Evolutionary conservation across 495 filamentous ascomycete species (phyloP), one percentile per base, ranked within the genome.

Genomic region (Lepraria neglecta): DNA sequence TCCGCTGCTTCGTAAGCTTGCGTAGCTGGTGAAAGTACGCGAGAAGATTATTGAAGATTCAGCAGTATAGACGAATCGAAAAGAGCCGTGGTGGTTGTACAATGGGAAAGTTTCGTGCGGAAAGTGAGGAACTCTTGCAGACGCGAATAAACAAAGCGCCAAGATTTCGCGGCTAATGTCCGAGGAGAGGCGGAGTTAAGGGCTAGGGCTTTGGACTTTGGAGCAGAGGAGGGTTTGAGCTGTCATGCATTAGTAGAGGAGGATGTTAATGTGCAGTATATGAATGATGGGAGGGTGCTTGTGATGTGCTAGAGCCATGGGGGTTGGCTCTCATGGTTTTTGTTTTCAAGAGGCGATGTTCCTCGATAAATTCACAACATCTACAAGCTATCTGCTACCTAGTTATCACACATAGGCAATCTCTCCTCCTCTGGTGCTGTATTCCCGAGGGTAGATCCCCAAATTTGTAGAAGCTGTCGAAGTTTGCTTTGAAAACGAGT

Each of bases 101-200:
- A 6, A 10, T 30, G 15, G 38, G 17, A 15, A 6, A 21, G 3
- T 0, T 35, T 40, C 15, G 6, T 55, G 6, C 3, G 0, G 27
- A 27, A n/a, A 31, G 31, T 35, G 30, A n/a, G 31, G 30, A 12
- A 15, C 17, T 31, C 28, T 2, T 27, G 24, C 0, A 24, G 51
- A 33, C 33, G 51, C 27, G 33, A 38, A 54, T 19, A 27, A 27
- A 55, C 35, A 38, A 15, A 24, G 12, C 27, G 54, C 40, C 54
- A 56, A 40, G 19, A 56, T 42, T 15, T 42, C 15, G 54, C 52
- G n/a, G 35, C 30, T 56, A 19, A 38, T 10, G 31, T 35, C 53
- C 5, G 52, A 55, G 31, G 7, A 35, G 52, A 2, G 31, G 4
- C 28, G 35, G 30, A 21, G 27, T 38, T 24, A 35, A 38, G 51